Percentiles rank a stretch among this genome's conserved stretches.
phyloP scores from a whole-genome alignment of 2,329 filamentous ascomycete genomes.

The Pseudogymnoascus sp. region DNA sequence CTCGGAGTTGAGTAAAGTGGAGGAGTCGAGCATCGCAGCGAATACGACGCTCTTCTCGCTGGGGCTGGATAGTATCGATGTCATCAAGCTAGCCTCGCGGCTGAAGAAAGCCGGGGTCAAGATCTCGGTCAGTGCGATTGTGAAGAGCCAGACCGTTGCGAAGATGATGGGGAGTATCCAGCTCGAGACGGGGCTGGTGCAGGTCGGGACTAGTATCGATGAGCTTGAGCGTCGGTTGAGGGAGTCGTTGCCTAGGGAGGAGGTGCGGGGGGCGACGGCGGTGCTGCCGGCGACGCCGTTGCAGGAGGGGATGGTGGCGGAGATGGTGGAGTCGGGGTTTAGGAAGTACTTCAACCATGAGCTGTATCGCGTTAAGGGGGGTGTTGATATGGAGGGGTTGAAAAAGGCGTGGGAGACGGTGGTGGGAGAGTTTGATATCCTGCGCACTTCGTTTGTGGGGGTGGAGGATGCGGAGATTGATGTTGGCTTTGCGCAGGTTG shows the following conservation, averaged over 20 bases:
- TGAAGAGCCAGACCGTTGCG: constrained; percentile 60
- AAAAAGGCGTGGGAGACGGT: constrained; percentile 54
- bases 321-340: constrained; percentile 70
- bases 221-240: constrained; percentile 29
- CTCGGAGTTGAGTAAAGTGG: constrained; percentile 48
- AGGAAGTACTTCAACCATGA: constrained; percentile 81
- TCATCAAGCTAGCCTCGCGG: constrained; percentile 71
- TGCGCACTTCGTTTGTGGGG: constrained; percentile 65
- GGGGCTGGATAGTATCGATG: constrained; percentile 85
- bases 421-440: constrained; percentile 54
- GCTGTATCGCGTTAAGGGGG: constrained; percentile 50
- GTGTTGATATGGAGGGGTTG: constrained; percentile 48
- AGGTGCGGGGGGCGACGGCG: constrained; percentile 37
- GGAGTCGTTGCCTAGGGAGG: constrained; percentile 18
- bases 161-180: constrained; percentile 40
- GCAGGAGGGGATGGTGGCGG: constrained; percentile 78
- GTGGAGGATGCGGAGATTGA: constrained; percentile 52
- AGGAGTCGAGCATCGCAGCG: constrained; percentile 43
- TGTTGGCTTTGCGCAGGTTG: constrained; percentile 47
- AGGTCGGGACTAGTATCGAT: constrained; percentile 13
- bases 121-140: constrained; percentile 66
- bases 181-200: not conserved
- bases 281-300: constrained; percentile 71
- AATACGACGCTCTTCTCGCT: constrained; percentile 66
- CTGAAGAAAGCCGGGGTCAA: constrained; percentile 52